Base-by-base conservation (phyloP, 2,329 filamentous ascomycete species). In the Huntiella decipiens region DNA sequence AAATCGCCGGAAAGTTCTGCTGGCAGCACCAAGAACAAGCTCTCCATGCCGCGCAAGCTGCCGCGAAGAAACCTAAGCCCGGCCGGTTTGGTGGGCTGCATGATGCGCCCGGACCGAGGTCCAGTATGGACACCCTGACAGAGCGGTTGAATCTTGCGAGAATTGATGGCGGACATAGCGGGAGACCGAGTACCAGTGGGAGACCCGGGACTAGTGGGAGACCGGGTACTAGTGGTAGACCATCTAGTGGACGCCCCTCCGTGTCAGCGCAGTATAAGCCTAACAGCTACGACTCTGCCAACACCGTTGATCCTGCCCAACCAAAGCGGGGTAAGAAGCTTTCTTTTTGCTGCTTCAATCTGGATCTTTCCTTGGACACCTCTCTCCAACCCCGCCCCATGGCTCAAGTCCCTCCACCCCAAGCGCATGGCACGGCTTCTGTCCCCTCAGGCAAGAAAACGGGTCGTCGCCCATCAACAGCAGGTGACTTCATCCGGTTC, bases 1-100 rank as follows among this genome's bases (percentile, higher is more conserved):
- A 36, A 69, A 75, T 50, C 68, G 70, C 75, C 50, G 67, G 63
- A n/a, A 71, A 79, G 43, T 95, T 86, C 63, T 96, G 88, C 66
- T 94, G 83, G 81, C 86, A 95, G 60, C 91, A 98, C 65, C 87
- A 83, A 58, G 84, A 91, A 48, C 91, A 98, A 61, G 84, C 84
- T 47, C 57, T 58, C 53, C 45, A 47, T 34, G 55, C 59, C 48
- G 66, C 68, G 6, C 58, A 66, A 2, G 59, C 58, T 38, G 67
- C 66, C 13, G 17, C 17, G 4, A 19, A 19, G 17, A 19, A 19
- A 19, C 17, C 17, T 19, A 19, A 19, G 17, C 17, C 17, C 17
- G 17, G 17, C 17, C 3, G 60, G 79, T 45, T 71, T 77, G 53
- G 67, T 73, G 48, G 69, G 82, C 44, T 79, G 76, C 32, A 95